Base-by-base conservation (phyloP, 192 early-diverging fungal species). In the Rhizoclosmatium sp. region DNA sequence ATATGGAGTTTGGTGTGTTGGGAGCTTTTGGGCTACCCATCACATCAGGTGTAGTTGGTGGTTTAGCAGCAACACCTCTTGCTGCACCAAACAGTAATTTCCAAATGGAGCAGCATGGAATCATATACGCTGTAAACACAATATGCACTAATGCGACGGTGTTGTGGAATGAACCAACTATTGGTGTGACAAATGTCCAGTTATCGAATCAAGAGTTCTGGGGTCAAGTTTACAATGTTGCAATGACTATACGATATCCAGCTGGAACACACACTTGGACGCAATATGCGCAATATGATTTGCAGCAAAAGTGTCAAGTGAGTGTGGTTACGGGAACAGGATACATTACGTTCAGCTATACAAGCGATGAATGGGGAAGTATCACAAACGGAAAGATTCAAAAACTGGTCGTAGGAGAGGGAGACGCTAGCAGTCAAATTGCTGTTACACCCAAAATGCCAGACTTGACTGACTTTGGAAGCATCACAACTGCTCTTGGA, bases 301-400 rank as follows among this genome's bases (percentile, higher is more conserved):
- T 69, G 39, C 7, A 9, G 1, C 31, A 39, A 39, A 16, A 46
- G 31, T 69, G 68, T 46, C 7, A 46, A 9, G n/a, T 69, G 0
- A 16, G 14, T 16, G 10, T 69, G 0, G 31, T 69, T 0, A 47
- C 42, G 0, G 68, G 68, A 16, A 10, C 12, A 0, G 68, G 10
- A 47, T 12, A 41, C 12, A 0, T 69, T 12, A 39, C 68, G 21
- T 76, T 76, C 61, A 65, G 3, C 1, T 76, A 67, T 42, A 21
- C 45, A n/a, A n/a, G 42, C 9, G 74, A 76, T 66, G 42, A 65
- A 48, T 76, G 74, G 74, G n/a, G 66, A 21, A 76, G 44, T 40
- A 45, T 76, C 2, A 66, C 74, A 21, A 41, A 41, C 10, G 64
- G 74, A 3, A 39, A 66, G 10, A 31, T 31, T 31, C 31, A 31